Evolutionary conservation across 495 filamentous ascomycete genomes (phyloP).

Genomic region (Amniculicola lignicola): DNA sequence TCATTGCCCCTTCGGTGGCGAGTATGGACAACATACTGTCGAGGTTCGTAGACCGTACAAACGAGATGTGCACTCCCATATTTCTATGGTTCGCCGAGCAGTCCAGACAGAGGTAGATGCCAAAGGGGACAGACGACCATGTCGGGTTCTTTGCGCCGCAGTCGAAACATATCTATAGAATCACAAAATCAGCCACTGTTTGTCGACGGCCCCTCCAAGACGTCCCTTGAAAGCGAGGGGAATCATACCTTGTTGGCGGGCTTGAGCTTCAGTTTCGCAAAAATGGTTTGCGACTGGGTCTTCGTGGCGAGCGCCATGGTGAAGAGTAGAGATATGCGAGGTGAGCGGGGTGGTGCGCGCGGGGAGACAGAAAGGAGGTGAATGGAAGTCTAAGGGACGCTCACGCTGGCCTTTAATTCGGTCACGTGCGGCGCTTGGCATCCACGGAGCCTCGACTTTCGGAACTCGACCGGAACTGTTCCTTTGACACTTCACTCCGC

Average conservation of each 20-base stretch:
- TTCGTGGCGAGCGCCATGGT: conserved; percentile 84
- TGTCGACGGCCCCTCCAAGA: background rate
- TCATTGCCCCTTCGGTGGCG: background rate
- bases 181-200: conserved; percentile 8
- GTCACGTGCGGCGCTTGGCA: no score
- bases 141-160: conserved; percentile 95
- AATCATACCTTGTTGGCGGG: conserved; percentile 82
- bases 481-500: no score
- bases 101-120: conserved; percentile 96
- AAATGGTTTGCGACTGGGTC: conserved; percentile 92
- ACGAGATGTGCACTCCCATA: conserved; percentile 69
- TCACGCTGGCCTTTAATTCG: background rate
- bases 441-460: no score
- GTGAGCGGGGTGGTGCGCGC: background rate
- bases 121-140: conserved; percentile 95
- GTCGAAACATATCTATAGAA: conserved; percentile 86
- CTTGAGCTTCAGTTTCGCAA: conserved; percentile 94
- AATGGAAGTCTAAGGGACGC: no score
- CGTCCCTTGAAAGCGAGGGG: no score
- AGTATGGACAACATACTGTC: conserved; percentile 71
- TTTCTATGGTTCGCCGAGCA: conserved; percentile 63
- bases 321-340: conserved; percentile 1
- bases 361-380: conserved; percentile 4
- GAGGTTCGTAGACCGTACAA: conserved; percentile 96
- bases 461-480: no score